Evolutionary conservation across 768 basidiomycete genomes (phyloP).

Genomic region (Boletus tylopilopsis): DNA sequence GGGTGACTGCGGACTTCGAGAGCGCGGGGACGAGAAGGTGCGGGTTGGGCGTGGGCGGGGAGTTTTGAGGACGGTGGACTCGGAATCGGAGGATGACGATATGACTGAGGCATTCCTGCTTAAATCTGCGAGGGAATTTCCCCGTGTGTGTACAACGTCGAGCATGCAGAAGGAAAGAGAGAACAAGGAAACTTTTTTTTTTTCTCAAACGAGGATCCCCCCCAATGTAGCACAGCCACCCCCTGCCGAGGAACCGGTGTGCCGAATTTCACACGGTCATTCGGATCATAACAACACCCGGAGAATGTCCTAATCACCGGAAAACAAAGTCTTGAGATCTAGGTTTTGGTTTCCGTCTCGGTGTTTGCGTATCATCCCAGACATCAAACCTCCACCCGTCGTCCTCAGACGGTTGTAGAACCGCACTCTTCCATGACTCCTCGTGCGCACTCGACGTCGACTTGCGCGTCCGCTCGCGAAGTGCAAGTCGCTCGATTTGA

Average conservation of each 20-base stretch:
- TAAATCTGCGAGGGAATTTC: slow-evolving; percentile 49
- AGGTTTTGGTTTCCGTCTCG: neutral
- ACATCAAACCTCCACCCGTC: slow-evolving; percentile 50
- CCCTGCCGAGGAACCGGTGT: slow-evolving; percentile 14
- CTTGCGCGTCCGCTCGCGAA: slow-evolving; percentile 23
- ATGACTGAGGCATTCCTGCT: slow-evolving; percentile 77
- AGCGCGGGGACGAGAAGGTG: slow-evolving; percentile 62
- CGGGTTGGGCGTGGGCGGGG: slow-evolving; percentile 54
- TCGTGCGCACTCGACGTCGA: slow-evolving; percentile 9
- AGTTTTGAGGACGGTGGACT: slow-evolving; percentile 39
- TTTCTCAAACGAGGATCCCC: slow-evolving; percentile 17
- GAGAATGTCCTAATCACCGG: slow-evolving; percentile 8
- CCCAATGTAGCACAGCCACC: slow-evolving; percentile 20
- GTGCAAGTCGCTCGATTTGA: slow-evolving; percentile 46
- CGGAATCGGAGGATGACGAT: slow-evolving; percentile 60
- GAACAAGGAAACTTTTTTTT: neutral
- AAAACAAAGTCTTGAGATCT: neutral
- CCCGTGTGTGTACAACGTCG: neutral
- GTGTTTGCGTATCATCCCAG: slow-evolving; percentile 32
- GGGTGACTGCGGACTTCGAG: slow-evolving; percentile 47
- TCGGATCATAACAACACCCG: too few species aligned
- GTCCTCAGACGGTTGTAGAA: slow-evolving; percentile 25
- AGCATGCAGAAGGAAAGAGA: slow-evolving; percentile 2
- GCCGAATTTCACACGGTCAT: neutral
- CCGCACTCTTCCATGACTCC: slow-evolving; percentile 44